phyloP scores from a whole-genome alignment of 177 flowering plant genomes.

The Vitis hybrid region DNA sequence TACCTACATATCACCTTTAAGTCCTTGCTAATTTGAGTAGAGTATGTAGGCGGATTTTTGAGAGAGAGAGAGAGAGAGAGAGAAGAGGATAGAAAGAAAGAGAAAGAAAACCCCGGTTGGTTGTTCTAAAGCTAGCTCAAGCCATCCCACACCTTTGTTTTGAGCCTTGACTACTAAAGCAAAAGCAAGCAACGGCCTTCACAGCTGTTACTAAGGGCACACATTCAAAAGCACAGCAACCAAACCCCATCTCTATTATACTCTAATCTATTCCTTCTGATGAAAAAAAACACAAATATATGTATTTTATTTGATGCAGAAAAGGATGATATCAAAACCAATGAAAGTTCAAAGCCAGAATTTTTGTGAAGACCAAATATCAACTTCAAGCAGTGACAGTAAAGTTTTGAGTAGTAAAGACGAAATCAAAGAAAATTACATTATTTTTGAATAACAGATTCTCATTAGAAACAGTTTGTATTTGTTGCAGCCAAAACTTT shows the following conservation, averaged over 20 bases:
- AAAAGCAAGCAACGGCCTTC: conserved; percentile 57
- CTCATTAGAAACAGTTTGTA: neutral
- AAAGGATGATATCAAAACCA: neutral
- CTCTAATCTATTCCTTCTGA: neutral
- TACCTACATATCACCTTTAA: conserved; percentile 33
- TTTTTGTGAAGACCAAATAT: neutral
- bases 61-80: conserved; percentile 16
- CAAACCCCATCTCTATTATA: conserved; percentile 6
- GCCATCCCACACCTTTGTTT: conserved; percentile 32
- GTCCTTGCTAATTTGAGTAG: conserved; percentile 49
- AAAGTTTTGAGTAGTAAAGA: conserved; percentile 18
- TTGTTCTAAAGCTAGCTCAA: conserved; percentile 23
- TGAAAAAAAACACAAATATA: neutral
- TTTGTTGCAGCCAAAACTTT: too few species aligned
- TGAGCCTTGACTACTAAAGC: conserved; percentile 68
- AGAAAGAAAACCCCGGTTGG: conserved; percentile 6
- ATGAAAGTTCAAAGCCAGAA: neutral
- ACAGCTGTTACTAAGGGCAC: conserved; percentile 43
- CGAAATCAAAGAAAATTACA: conserved; percentile 5
- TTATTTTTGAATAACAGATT: neutral
- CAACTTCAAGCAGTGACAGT: conserved; percentile 3
- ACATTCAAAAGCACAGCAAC: conserved; percentile 36
- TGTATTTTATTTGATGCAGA: neutral
- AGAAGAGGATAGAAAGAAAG: conserved; percentile 5
- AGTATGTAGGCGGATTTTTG: conserved; percentile 28